Evolutionary conservation across 306 rosid species (phyloP).

Genomic region (Sindora glabra): DNA sequence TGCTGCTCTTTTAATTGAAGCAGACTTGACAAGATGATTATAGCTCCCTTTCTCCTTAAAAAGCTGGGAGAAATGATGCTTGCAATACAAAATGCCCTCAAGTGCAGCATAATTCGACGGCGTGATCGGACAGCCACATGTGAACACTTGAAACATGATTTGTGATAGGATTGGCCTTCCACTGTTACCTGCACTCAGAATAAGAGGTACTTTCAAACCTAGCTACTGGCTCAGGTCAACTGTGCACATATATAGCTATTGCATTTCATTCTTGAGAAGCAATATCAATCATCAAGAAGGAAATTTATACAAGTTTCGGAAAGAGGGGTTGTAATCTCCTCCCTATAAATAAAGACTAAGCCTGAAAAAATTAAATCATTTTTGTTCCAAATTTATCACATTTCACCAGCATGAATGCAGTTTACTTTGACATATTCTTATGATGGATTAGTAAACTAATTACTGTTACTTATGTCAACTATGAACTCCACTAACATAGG

Average conservation of each 20-base stretch:
- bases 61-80: conserved; percentile 92
- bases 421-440: too few species aligned
- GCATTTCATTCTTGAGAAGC: neutral
- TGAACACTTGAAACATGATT: conserved; percentile 90
- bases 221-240: neutral
- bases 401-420: neutral
- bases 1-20: conserved; percentile 58
- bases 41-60: conserved; percentile 88
- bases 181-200: conserved; percentile 73
- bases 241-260: neutral
- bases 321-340: neutral
- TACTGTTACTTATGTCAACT: neutral
- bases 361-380: neutral
- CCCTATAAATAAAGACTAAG: neutral
- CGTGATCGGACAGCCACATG: conserved; percentile 81
- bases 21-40: conserved; percentile 69
- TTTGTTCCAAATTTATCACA: neutral
- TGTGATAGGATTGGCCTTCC: conserved; percentile 80
- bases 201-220: neutral
- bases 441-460: too few species aligned
- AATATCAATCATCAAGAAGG: neutral
- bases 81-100: conserved; percentile 91
- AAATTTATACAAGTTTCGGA: neutral
- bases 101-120: conserved; percentile 93
- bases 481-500: neutral